Evolutionary conservation across 768 basidiomycete species (phyloP).

Genomic region (Auriculariales sp.): DNA sequence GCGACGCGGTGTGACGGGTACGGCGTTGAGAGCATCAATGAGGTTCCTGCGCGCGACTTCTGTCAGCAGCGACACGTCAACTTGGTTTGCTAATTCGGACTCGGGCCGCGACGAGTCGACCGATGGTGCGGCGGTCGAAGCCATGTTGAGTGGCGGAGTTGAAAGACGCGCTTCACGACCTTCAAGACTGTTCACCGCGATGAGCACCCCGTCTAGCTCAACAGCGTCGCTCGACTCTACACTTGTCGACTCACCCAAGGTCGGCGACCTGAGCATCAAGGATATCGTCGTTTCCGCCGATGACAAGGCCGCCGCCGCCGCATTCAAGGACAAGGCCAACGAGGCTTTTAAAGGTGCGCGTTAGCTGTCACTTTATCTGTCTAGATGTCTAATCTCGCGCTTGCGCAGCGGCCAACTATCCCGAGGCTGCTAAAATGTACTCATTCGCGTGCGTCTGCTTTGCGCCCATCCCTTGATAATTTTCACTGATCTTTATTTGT

Average conservation of each 20-base stretch:
- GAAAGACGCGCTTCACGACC: not conserved
- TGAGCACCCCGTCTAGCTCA: not conserved
- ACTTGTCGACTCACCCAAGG: conserved; percentile 30
- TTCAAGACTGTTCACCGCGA: not conserved
- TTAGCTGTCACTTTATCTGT: conserved; percentile 3
- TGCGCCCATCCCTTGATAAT: not conserved
- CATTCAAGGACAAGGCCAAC: conserved; percentile 78
- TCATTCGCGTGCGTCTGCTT: conserved; percentile 32
- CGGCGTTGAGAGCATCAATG: conserved; percentile 76
- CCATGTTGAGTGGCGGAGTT: not conserved
- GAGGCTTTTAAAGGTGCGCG: conserved; percentile 62
- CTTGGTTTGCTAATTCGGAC: not conserved
- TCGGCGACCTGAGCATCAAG: conserved; percentile 33
- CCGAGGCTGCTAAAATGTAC: conserved; percentile 63
- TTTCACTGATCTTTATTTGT: too few species aligned
- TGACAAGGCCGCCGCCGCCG: conserved; percentile 47
- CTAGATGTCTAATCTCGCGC: not conserved
- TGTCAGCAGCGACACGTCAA: conserved; percentile 54
- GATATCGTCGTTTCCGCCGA: conserved; percentile 45
- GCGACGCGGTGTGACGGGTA: conserved; percentile 17
- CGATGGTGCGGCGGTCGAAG: not conserved
- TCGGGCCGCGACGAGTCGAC: not conserved
- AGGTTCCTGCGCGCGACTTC: conserved; percentile 71
- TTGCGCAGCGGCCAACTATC: conserved; percentile 58
- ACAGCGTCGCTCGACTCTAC: not conserved